Conservation (phyloP, 345 rosid species). For the Sonneratia alba region DNA sequence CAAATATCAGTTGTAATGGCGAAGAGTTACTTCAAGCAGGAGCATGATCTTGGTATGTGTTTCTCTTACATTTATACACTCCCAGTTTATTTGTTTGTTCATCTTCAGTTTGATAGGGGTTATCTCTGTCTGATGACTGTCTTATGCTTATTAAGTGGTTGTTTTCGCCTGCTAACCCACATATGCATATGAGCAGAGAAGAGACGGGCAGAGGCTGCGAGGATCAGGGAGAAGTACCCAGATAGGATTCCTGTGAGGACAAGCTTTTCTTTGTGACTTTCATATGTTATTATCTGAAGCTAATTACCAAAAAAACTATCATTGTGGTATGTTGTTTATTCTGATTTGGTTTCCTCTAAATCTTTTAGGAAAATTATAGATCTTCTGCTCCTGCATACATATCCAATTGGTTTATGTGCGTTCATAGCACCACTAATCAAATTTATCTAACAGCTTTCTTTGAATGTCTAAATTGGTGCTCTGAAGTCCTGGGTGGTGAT, state of each 20-base stretch:
- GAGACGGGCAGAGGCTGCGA: slow-evolving; percentile 89
- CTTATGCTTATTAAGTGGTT: slow-evolving; percentile 1
- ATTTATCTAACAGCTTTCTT: background rate
- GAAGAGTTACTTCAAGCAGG: slow-evolving; percentile 84
- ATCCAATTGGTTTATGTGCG: background rate
- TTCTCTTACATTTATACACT: background rate
- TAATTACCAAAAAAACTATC: background rate
- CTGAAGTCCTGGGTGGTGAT: background rate
- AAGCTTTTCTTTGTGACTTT: background rate
- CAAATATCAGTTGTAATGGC: slow-evolving; percentile 42
- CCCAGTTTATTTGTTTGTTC: background rate
- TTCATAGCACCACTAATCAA: background rate
- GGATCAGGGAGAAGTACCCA: slow-evolving; percentile 94
- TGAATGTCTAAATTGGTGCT: background rate
- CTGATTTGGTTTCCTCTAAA: background rate
- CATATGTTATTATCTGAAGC: background rate
- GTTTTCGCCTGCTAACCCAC: background rate
- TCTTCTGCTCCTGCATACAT: background rate
- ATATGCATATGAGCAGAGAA: slow-evolving; percentile 41
- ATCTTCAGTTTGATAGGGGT: background rate
- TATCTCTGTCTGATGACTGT: background rate
- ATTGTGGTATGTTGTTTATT: background rate
- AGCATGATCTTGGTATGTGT: slow-evolving; percentile 70
- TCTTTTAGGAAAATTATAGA: background rate
- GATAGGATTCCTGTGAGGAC: slow-evolving; percentile 88